Evolutionary conservation across 2,329 filamentous ascomycete species (phyloP), one percentile per base, ranked within the genome.

Genomic region (Nannizzia gypsea): DNA sequence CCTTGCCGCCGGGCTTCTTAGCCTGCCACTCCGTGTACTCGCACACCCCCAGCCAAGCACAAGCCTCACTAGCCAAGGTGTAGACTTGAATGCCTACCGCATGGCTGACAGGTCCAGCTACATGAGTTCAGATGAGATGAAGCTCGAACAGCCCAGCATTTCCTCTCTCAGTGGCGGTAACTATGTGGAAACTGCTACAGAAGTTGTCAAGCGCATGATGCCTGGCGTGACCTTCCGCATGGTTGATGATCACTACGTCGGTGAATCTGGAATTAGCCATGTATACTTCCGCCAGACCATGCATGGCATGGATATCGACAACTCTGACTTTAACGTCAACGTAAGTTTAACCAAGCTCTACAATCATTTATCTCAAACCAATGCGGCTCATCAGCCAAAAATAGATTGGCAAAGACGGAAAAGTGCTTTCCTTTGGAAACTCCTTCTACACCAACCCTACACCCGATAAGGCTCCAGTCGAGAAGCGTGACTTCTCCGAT

Each of bases 271-370:
- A 26, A 56, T 63, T n/a, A 59, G 50, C 26, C 61, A 63, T 31
- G 57, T 63, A 11, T 48, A 59, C 52, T 59, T 63, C 57, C 59
- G 59, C 52, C 61, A 63, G 31, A 63, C 61, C n/a, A 28, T 61
- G 42, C 56, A 63, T 13, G 61, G 61, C 6, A 42, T 63, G 20
- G 61, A 63, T 50, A 42, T 63, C 40, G 61, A 63, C 26, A 63
- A 63, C 50, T 52, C 59, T 34, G 61, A 63, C 42, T 61, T 63
- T 57, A 63, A 63, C 52, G 59, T 63, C 17, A 63, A 63, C 46
- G 61, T 63, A 59, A 59, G 61, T 48, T 24, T 28, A 34, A 28
- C 15, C 38, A 40, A 15, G 20, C 9, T 26, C 20, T 42, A 24
- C 31, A 24, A 11, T 13, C 9, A 56, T 6, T 56, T 42, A 24